A percentile compares a stretch with the other conserved stretches of the same genome.
These are phyloP conservation scores for Nectriaceae sp. DNA, from an alignment of 2,329 filamentous ascomycete species.

Conservation along the genomic window DNA sequence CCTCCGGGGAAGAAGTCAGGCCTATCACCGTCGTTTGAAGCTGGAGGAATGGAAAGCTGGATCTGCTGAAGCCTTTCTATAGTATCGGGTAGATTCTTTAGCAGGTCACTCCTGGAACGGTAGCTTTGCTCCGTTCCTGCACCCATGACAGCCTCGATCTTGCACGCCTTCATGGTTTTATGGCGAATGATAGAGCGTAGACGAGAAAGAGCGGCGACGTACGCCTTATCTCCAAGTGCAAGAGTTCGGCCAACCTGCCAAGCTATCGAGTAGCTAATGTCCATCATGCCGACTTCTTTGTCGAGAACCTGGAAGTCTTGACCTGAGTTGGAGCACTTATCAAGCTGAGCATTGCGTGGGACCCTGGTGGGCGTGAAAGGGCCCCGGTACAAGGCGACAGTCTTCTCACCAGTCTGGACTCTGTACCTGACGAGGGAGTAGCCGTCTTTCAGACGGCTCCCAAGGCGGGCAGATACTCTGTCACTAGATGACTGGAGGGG, in stretches of 20 bases:
- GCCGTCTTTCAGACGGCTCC: slow-evolving; percentile 34
- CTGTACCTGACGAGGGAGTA: slow-evolving; percentile 40
- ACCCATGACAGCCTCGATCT: not conserved
- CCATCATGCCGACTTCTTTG: slow-evolving; percentile 39
- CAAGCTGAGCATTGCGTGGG: slow-evolving; percentile 1
- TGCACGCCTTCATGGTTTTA: not conserved
- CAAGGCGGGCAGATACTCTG: slow-evolving; percentile 5
- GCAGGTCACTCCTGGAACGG: not conserved
- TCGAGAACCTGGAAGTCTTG: slow-evolving; percentile 44
- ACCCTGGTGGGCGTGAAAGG: slow-evolving; percentile 37
- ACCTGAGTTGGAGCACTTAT: slow-evolving; percentile 33
- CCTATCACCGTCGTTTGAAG: not conserved
- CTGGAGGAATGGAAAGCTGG: not conserved
- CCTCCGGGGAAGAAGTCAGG: not conserved
- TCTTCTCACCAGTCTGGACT: slow-evolving; percentile 41
- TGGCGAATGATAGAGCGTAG: not conserved
- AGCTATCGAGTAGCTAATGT: slow-evolving; percentile 44
- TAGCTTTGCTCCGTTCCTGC: not conserved
- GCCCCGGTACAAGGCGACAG: slow-evolving; percentile 38
- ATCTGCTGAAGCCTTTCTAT: not conserved
- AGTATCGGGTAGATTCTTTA: not conserved
- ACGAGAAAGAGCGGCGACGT: slow-evolving; percentile 29
- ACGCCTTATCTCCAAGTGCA: slow-evolving; percentile 37
- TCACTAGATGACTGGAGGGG: slow-evolving; percentile 1
- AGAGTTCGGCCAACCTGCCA: slow-evolving; percentile 45